These are phyloP conservation scores for Artemisia tridentata DNA, from an alignment of 129 eudicot genomes.

Conservation along the genomic window DNA sequence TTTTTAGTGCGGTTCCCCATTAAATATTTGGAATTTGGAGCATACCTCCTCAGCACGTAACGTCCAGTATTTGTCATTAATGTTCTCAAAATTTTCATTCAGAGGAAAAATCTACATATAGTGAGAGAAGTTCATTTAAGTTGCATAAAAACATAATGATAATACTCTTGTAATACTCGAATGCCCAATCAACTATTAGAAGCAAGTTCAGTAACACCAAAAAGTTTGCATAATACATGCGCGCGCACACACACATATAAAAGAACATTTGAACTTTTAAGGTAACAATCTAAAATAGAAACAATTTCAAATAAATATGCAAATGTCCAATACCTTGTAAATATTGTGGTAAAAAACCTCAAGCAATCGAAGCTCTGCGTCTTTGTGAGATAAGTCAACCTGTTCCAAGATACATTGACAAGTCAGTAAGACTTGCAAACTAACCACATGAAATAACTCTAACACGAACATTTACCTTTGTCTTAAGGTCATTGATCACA, in stretches of 20 bases:
- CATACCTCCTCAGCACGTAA: conserved; percentile 94
- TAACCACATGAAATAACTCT: background rate
- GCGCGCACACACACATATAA: too few species aligned
- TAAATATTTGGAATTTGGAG: conserved; percentile 16
- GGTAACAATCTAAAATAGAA: too few species aligned
- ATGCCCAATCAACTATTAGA: background rate
- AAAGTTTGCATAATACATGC: too few species aligned
- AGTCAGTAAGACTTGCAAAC: background rate
- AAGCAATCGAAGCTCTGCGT: conserved; percentile 76
- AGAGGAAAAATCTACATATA: conserved; percentile 69
- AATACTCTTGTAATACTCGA: background rate
- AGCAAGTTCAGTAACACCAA: too few species aligned
- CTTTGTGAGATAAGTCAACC: conserved; percentile 77
- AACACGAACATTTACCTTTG: conserved; percentile 43
- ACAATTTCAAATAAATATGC: background rate
- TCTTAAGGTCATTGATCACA: conserved; percentile 71
- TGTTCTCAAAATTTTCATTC: conserved; percentile 74
- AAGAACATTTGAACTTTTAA: too few species aligned
- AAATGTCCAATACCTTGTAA: conserved; percentile 61
- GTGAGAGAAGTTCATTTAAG: background rate
- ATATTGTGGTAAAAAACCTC: conserved; percentile 82
- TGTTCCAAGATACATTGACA: conserved; percentile 25
- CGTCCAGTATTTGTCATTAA: conserved; percentile 89
- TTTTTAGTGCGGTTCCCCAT: too few species aligned
- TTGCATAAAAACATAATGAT: background rate